A percentile compares a stretch with the other conserved stretches of the same genome.
phyloP scores from a whole-genome alignment of 305 asterid species.

The Plantago lanceolata region DNA sequence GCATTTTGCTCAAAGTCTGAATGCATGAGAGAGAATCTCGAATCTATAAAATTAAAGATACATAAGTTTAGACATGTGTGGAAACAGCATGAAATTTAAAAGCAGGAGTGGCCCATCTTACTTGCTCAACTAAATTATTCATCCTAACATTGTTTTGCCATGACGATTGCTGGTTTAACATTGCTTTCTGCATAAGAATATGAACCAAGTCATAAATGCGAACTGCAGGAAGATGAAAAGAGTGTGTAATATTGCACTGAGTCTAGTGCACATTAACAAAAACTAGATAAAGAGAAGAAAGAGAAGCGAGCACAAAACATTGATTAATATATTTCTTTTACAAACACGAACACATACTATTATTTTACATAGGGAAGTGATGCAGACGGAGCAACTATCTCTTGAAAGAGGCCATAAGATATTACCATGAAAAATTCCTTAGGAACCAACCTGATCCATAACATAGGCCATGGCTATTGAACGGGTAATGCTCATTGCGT shows the following conservation, averaged over 20 bases:
- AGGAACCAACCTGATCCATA: constrained; percentile 81
- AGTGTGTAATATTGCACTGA: constrained; percentile 9
- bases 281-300: constrained; percentile 13
- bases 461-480: constrained; percentile 88
- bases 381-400: constrained; percentile 8
- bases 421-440: background rate
- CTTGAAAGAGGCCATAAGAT: constrained; percentile 8
- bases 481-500: constrained; percentile 69
- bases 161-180: constrained; percentile 79
- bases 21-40: constrained; percentile 81
- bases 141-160: constrained; percentile 94
- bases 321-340: constrained; percentile 13
- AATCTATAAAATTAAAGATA: constrained; percentile 44
- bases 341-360: constrained; percentile 4
- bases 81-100: constrained; percentile 16
- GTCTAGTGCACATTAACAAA: background rate
- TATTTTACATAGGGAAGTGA: constrained; percentile 3
- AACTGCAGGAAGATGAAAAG: constrained; percentile 16
- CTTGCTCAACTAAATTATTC: constrained; percentile 95
- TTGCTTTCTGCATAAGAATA: constrained; percentile 67
- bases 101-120: constrained; percentile 36
- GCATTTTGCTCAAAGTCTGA: constrained; percentile 73
- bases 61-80: constrained; percentile 18
- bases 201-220: constrained; percentile 15
- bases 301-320: constrained; percentile 13